Conservation (phyloP, 2,329 filamentous ascomycete genomes). For the Stagonosporopsis chrysanthemi region DNA sequence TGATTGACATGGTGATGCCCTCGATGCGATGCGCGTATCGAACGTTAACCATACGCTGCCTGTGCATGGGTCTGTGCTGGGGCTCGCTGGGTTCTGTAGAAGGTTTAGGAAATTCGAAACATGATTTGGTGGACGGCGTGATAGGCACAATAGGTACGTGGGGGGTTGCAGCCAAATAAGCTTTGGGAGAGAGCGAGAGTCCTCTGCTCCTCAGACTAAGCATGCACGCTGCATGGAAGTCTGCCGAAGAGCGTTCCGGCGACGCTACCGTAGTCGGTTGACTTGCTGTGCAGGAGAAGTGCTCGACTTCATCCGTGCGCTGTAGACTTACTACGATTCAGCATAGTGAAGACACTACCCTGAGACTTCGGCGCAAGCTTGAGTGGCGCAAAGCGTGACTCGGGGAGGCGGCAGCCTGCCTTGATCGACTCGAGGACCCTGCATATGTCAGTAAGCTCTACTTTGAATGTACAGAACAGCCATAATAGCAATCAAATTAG, state of each 20-base stretch:
- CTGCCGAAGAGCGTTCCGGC: not conserved
- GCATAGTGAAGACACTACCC: constrained; percentile 32
- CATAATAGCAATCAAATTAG: not conserved
- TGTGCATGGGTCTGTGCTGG: not conserved
- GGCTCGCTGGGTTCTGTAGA: not conserved
- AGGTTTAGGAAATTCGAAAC: not conserved
- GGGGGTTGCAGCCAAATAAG: not conserved
- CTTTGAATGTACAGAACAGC: not conserved
- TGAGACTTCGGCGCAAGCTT: constrained; percentile 40
- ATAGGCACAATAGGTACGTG: not conserved
- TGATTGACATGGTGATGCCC: not conserved
- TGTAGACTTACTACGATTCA: constrained; percentile 10
- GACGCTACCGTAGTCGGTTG: not conserved
- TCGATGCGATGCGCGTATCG: not conserved
- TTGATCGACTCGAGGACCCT: constrained; percentile 87
- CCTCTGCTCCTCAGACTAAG: not conserved
- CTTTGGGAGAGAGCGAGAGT: not conserved
- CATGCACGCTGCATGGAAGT: constrained; percentile 11
- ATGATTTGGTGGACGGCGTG: not conserved
- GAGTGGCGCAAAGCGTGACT: constrained; percentile 69
- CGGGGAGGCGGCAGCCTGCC: constrained; percentile 74
- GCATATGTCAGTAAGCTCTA: constrained; percentile 25
- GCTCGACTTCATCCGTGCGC: constrained; percentile 19
- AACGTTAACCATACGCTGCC: not conserved
- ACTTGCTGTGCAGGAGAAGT: constrained; percentile 4